Conservation (phyloP, 2,329 filamentous ascomycete species). For the Fusarium pilosicola region DNA sequence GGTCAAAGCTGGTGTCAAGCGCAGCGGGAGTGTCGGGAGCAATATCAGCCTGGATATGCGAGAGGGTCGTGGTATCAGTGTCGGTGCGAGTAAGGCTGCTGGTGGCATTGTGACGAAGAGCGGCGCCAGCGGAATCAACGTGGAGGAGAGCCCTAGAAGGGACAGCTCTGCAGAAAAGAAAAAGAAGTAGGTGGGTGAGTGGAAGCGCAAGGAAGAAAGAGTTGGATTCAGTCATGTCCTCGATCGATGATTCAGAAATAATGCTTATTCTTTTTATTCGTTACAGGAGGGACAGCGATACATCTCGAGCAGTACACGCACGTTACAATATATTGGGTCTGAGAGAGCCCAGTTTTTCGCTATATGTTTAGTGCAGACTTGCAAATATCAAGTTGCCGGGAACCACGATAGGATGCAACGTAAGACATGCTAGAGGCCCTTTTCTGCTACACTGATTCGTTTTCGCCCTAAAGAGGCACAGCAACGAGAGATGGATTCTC, state of each 20-base stretch:
- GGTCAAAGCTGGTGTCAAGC: constrained; percentile 20
- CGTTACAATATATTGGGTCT: not conserved
- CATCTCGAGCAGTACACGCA: not conserved
- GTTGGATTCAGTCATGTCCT: not conserved
- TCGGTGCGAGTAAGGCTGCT: constrained; percentile 51
- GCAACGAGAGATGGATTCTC: not conserved
- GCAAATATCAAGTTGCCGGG: not conserved
- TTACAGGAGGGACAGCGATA: not conserved
- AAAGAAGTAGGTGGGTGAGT: constrained; percentile 18
- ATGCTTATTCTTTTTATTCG: constrained; percentile 6
- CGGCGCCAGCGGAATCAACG: constrained; percentile 32
- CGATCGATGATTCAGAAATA: not conserved
- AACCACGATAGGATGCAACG: not conserved
- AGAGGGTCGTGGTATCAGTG: constrained; percentile 52
- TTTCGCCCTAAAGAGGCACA: not conserved
- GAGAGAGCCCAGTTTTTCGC: constrained; percentile 2
- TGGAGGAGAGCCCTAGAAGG: constrained; percentile 23
- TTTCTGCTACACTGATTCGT: not conserved
- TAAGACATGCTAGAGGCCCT: not conserved
- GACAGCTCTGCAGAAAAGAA: constrained; percentile 33
- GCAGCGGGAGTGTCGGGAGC: constrained; percentile 47
- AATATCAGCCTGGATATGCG: constrained; percentile 54
- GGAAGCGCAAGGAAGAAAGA: not conserved
- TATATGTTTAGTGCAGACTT: not conserved
- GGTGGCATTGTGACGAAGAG: constrained; percentile 50